These are phyloP conservation scores for Pleurotus sapidus DNA, from an alignment of 768 basidiomycete genomes.

Conservation along the genomic window DNA sequence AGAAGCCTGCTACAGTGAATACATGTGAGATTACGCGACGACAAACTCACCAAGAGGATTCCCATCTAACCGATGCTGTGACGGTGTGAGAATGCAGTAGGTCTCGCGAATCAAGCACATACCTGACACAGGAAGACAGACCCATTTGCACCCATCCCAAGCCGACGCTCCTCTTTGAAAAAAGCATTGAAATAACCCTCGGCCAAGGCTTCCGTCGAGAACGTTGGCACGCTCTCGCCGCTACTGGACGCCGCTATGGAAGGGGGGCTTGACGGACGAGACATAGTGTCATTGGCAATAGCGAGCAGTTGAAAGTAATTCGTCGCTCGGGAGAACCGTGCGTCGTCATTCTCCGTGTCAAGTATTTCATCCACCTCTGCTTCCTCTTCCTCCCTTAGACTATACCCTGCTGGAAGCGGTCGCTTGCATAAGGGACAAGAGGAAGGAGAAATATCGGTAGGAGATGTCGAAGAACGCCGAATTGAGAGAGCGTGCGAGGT, in stretches of 20 bases:
- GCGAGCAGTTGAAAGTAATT: conserved; percentile 83
- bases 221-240: conserved; percentile 30
- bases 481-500: conserved; percentile 81
- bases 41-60: conserved; percentile 64
- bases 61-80: conserved; percentile 81
- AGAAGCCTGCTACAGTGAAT: conserved; percentile 51
- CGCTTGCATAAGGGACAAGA: conserved; percentile 79
- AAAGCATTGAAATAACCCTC: conserved; percentile 93
- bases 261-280: conserved; percentile 50
- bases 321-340: conserved; percentile 52
- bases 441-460: conserved; percentile 10
- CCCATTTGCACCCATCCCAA: conserved; percentile 96
- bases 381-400: conserved; percentile 14
- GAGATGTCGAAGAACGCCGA: conserved; percentile 29
- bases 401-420: conserved; percentile 42
- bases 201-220: conserved; percentile 74
- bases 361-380: conserved; percentile 26
- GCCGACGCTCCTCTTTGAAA: conserved; percentile 83
- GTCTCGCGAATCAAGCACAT: conserved; percentile 13
- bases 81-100: conserved; percentile 7
- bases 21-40: background rate
- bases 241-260: conserved; percentile 13
- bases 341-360: conserved; percentile 34
- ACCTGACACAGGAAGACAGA: conserved; percentile 89
- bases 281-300: conserved; percentile 63